Percentiles rank a stretch among this genome's conserved stretches.
Evolutionary conservation across 192 early-diverging fungal genomes (phyloP).

Genomic region (Mortierella claussenii): DNA sequence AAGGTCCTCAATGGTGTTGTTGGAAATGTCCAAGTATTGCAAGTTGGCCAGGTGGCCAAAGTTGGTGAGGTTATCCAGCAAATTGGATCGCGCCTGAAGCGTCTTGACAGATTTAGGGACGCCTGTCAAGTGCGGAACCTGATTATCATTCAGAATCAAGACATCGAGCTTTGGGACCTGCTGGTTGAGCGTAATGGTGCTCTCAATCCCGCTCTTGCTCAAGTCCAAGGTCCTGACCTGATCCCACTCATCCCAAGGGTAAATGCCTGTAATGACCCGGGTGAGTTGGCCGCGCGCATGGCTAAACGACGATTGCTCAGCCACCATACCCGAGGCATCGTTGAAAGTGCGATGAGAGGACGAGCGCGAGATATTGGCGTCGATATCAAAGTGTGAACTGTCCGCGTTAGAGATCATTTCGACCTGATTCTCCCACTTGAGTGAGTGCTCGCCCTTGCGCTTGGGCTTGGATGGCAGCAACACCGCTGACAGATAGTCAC

Average conservation of each 20-base stretch:
- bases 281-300: constrained; percentile 27
- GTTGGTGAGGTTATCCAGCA: constrained; percentile 44
- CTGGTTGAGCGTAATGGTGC: constrained; percentile 25
- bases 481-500: constrained; percentile 16
- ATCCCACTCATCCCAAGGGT: constrained; percentile 49
- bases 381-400: constrained; percentile 5
- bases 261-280: constrained; percentile 23
- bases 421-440: constrained; percentile 47
- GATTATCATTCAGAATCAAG: constrained; percentile 41
- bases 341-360: constrained; percentile 11
- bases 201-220: constrained; percentile 32
- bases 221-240: constrained; percentile 43
- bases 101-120: constrained; percentile 45
- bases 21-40: constrained; percentile 54
- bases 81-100: constrained; percentile 35
- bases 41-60: constrained; percentile 48
- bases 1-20: constrained; percentile 55
- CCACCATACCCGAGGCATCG: constrained; percentile 10
- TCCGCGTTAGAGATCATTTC: constrained; percentile 27
- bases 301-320: constrained; percentile 44
- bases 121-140: constrained; percentile 36
- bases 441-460: constrained; percentile 29
- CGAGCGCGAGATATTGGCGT: constrained; percentile 13
- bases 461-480: constrained; percentile 29
- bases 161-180: constrained; percentile 32